A percentile compares a stretch with the other conserved stretches of the same genome.
Conservation (phyloP, 352 stramenopile genomes). For the Globisporangium nunn region DNA sequence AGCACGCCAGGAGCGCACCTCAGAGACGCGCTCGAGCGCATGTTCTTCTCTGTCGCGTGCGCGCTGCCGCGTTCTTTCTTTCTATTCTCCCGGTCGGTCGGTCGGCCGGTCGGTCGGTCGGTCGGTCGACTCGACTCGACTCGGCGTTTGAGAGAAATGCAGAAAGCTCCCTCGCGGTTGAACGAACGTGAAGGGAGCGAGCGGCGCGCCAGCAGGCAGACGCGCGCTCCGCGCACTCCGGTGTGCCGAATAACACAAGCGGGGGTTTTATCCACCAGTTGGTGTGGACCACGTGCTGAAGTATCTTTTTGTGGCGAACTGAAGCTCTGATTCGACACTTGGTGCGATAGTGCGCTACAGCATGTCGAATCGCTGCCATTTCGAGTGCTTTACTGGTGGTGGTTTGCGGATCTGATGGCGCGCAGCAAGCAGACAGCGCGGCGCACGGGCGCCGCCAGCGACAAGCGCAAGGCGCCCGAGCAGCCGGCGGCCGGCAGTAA, state of each 20-base stretch:
- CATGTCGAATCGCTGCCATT: neutral
- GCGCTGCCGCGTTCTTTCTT: neutral
- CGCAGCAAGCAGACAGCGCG: constrained; percentile 32
- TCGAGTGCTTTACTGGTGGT: no score
- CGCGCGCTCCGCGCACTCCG: neutral
- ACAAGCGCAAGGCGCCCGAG: constrained; percentile 13
- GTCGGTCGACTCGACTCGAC: neutral
- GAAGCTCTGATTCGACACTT: no score
- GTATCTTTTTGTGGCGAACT: no score
- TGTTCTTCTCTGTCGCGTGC: neutral
- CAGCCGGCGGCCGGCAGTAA: neutral
- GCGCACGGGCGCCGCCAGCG: constrained; percentile 3
- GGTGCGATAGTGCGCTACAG: no score
- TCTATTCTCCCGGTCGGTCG: neutral
- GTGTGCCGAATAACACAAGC: no score
- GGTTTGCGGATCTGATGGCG: neutral
- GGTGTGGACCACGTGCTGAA: no score
- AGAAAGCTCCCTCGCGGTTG: constrained; percentile 5
- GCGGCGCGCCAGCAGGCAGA: constrained; percentile 1
- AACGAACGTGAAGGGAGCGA: constrained; percentile 2
- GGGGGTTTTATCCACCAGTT: no score
- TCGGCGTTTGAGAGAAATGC: constrained; percentile 4
- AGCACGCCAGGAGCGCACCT: neutral
- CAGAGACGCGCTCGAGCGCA: neutral
- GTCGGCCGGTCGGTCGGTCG: neutral